Conservation (phyloP, 2,329 filamentous ascomycete species). For the Colletotrichum agaves region DNA sequence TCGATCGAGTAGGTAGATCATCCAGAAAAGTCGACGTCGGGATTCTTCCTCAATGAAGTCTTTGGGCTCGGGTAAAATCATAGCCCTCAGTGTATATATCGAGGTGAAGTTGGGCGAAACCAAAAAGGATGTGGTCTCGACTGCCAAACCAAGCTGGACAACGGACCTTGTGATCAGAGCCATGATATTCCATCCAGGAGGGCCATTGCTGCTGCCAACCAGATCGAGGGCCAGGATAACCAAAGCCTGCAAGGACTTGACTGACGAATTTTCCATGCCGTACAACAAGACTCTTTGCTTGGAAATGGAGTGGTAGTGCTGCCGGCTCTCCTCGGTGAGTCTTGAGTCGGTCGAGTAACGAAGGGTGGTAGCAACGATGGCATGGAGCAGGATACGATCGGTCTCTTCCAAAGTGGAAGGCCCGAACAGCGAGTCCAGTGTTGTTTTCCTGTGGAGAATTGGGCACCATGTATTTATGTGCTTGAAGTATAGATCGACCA, state of each 20-base stretch:
- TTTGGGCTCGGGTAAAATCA: slow-evolving; percentile 83
- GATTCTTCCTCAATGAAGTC: slow-evolving; percentile 93
- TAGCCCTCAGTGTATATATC: slow-evolving; percentile 88
- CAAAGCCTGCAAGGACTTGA: slow-evolving; percentile 86
- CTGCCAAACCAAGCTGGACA: slow-evolving; percentile 86
- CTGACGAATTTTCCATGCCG: slow-evolving; percentile 88
- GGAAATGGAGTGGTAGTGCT: slow-evolving; percentile 80
- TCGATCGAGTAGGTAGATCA: slow-evolving; percentile 89
- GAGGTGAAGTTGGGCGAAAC: slow-evolving; percentile 84
- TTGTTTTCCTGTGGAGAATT: slow-evolving; percentile 86
- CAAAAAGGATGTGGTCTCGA: slow-evolving; percentile 82
- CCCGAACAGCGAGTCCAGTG: slow-evolving; percentile 84
- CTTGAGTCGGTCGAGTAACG: slow-evolving; percentile 83
- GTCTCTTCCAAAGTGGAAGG: slow-evolving; percentile 80
- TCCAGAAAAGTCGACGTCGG: slow-evolving; percentile 88
- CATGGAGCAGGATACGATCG: slow-evolving; percentile 84
- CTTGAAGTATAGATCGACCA: slow-evolving; percentile 82
- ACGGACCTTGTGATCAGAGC: slow-evolving; percentile 89
- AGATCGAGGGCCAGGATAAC: slow-evolving; percentile 89
- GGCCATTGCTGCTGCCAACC: slow-evolving; percentile 87
- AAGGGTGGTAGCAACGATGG: slow-evolving; percentile 88
- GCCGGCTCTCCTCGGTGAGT: slow-evolving; percentile 77
- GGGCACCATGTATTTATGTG: slow-evolving; percentile 88
- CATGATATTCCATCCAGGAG: slow-evolving; percentile 91
- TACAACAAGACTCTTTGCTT: slow-evolving; percentile 90